Base-by-base conservation (phyloP, 2,329 filamentous ascomycete genomes). In the Alternaria panax region DNA sequence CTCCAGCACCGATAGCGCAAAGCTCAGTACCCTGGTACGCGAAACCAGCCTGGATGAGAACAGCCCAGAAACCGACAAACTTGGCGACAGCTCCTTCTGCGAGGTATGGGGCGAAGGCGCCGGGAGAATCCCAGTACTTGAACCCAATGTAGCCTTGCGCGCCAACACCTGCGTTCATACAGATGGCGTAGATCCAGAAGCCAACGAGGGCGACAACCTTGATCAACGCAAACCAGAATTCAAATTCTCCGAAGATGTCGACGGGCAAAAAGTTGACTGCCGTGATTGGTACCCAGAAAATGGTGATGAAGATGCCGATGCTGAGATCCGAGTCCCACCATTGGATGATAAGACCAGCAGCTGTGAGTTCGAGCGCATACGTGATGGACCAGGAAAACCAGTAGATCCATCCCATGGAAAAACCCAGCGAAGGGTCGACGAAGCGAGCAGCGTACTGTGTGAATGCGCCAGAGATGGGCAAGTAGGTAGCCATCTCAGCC, bases 391-490 rank as follows among this genome's bases (percentile, higher is more conserved):
- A 93, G 36, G 85, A 88, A 72, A 92, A 92, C 88, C 89, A 93
- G 78, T 93, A 93, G 60, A 92, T 88, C 90, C 90, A 93, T 20
- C 91, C 91, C 84, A 93, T 90, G 20, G 90, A 85, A 69, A 93
- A 93, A 7, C 90, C 90, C 47, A 92, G 81, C 56, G 88, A 88
- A 11, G 87, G 88, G 70, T 91, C 88, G 58, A 92, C 84, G 69
- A 94, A 92, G 18, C 91, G 89, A 38, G 87, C 85, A 22, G 91
- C 90, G 69, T 93, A 94, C 41, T 88, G 85, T 28, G 90, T 91
- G 74, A 93, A 93, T 40, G 90, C 89, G 58, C 90, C 92, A 20
- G 89, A 83, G 34, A 93, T 87, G 6, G 92, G 92, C 27, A 93
- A 88, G 68, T 88, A 92, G 11, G 91, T 89, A 9, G 91, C 89